These are phyloP conservation scores for Pseudogymnoascus sp. DNA, from an alignment of 2,329 filamentous ascomycete genomes.

Conservation along the genomic window DNA sequence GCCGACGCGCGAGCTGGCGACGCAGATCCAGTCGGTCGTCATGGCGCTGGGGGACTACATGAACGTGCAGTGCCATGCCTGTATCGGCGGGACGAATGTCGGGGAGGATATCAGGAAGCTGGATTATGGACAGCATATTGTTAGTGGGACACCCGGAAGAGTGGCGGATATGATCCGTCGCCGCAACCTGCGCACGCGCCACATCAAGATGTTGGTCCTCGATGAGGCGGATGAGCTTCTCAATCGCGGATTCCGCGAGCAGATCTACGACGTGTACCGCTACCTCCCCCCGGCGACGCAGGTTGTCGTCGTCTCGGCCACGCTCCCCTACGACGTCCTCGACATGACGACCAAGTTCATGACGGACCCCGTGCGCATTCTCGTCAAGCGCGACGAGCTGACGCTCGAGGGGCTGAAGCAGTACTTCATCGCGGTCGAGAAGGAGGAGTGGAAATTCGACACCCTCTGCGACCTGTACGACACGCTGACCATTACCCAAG, in stretches of 20 bases:
- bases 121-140: conserved; percentile 94
- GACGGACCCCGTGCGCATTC: conserved; percentile 91
- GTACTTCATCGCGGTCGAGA: conserved; percentile 98
- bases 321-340: conserved; percentile 92
- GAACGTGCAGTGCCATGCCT: conserved; percentile 98
- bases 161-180: conserved; percentile 80
- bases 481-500: conserved; percentile 95
- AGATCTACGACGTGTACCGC: conserved; percentile 98
- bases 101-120: conserved; percentile 97
- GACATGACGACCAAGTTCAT: conserved; percentile 99
- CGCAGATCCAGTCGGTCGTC: conserved; percentile 96
- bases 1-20: conserved; percentile 91
- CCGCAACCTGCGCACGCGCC: conserved; percentile 61
- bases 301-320: conserved; percentile 96
- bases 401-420: conserved; percentile 97
- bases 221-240: conserved; percentile 73
- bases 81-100: conserved; percentile 95
- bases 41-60: conserved; percentile 99
- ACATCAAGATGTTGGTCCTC: conserved; percentile 73
- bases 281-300: conserved; percentile 94
- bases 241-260: conserved; percentile 92
- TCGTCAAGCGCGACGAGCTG: conserved; percentile 97
- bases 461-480: conserved; percentile 98
- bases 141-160: conserved; percentile 93
- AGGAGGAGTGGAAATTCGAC: conserved; percentile 99